A percentile compares a stretch with the other conserved stretches of the same genome.
phyloP scores from a whole-genome alignment of 495 filamentous ascomycete genomes.

The Daldinia grandis region DNA sequence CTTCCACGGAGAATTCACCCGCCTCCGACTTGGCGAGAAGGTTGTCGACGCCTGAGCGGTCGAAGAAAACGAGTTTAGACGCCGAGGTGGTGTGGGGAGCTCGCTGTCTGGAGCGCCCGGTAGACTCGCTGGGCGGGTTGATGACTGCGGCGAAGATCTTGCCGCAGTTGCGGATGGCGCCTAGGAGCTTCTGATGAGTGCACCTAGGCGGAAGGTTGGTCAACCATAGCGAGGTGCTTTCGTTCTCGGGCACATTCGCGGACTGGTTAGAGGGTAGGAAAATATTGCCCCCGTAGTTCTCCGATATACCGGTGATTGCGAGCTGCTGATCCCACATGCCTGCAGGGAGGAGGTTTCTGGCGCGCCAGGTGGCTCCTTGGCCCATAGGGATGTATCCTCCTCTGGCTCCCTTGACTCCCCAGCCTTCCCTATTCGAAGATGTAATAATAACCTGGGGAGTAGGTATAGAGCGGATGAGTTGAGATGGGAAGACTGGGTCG shows the following conservation, averaged over 20 bases:
- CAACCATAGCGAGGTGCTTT: conserved; percentile 51
- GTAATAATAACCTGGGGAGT: background rate
- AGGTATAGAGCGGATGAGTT: background rate
- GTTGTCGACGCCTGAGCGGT: conserved; percentile 31
- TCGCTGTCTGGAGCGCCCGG: background rate
- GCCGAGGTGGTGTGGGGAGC: conserved; percentile 38
- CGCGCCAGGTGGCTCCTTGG: background rate
- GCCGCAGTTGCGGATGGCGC: conserved; percentile 43
- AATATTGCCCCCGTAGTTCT: conserved; percentile 47
- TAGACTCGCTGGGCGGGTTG: conserved; percentile 37
- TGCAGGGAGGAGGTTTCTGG: background rate
- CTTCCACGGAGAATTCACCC: conserved; percentile 28
- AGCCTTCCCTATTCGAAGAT: background rate
- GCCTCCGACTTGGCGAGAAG: conserved; percentile 13
- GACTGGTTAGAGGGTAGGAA: conserved; percentile 39
- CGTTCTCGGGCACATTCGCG: conserved; percentile 41
- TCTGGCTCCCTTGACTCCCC: background rate
- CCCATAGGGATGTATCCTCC: conserved; percentile 17
- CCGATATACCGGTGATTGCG: conserved; percentile 21
- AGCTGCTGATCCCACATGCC: conserved; percentile 3
- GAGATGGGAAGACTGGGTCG: background rate
- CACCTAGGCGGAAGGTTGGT: conserved; percentile 44
- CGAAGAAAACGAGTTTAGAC: conserved; percentile 53
- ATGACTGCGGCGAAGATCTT: conserved; percentile 51
- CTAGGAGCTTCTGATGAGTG: conserved; percentile 42